Evolutionary conservation across 2,329 filamentous ascomycete species (phyloP), one percentile per base, ranked within the genome.

Genomic region (Botrytis fragariae): DNA sequence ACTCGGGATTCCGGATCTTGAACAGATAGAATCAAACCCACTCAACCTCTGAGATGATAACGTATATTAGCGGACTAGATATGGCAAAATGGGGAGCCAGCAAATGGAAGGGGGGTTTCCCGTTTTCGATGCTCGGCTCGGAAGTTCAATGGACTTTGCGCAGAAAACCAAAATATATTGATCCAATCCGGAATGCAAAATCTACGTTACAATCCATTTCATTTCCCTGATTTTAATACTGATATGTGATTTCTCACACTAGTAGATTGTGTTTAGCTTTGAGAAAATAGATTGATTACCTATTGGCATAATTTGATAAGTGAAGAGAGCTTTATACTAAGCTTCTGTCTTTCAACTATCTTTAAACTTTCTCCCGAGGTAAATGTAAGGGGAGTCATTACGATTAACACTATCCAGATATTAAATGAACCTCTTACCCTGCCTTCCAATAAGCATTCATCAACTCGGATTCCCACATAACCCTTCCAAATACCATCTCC

Each of bases 241-340:
- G 3, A 54, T 3, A n/a, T 29, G 25, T 29, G 25, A 54, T 29
- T 54, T 2, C 51, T 54, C 10, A 54, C 5, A 29, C 25, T 54
- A 4, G 5, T 54, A 51, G 45, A 16, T n/a, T 54, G 5, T 54
- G 12, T 10, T n/a, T 5, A 4, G 25, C 3, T 16, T 16, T n/a
- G 25, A 12, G 1, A n/a, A 3, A 1, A n/a, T 1, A n/a, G 2
- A n/a, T 16, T 7, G 2, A 5, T 12, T 48, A 48, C 22, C 0
- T n/a, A 0, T n/a, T n/a, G 10, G 3, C 12, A 54, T 7, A 7
- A 54, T n/a, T 4, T n/a, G 22, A n/a, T n/a, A n/a, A 54, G 48
- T 10, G 0, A 51, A 3, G 4, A 12, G 9, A 25, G 0, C 22
- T 51, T 44, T 48, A 1, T 25, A 25, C 12, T 1, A 25, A 25